Evolutionary conservation across 140 eudicot genomes (phyloP).

Genomic region (Bidens hawaiensis): DNA sequence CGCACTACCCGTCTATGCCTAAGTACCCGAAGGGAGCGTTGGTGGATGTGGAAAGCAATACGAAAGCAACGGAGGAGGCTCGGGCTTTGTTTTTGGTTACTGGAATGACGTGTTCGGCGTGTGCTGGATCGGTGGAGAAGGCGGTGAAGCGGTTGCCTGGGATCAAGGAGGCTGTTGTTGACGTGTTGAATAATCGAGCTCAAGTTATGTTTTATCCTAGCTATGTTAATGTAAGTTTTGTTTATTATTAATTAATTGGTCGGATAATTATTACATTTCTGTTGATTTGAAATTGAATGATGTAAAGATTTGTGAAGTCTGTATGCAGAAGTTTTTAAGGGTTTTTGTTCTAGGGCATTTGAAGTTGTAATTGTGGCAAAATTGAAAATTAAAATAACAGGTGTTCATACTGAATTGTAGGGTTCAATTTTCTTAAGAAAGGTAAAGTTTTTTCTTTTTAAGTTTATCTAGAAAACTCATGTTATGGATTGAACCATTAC

Average conservation of each 20-base stretch:
- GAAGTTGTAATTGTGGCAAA: conserved; percentile 3
- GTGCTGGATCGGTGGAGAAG: conserved; percentile 97
- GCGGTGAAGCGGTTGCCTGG: conserved; percentile 90
- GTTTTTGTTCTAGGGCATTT: too few relatives aligned
- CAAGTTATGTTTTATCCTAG: conserved; percentile 77
- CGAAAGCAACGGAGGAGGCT: too few relatives aligned
- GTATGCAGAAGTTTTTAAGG: too few relatives aligned
- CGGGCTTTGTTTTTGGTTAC: conserved; percentile 68
- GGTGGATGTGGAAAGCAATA: conserved; percentile 40
- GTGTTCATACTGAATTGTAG: background rate
- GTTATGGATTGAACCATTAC: too few relatives aligned
- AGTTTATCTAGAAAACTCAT: too few relatives aligned
- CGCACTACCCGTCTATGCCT: conserved; percentile 92
- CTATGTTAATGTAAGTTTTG: conserved; percentile 62
- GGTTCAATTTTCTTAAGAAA: background rate
- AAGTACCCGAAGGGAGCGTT: conserved; percentile 80
- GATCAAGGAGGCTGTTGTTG: conserved; percentile 80
- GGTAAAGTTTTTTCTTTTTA: too few relatives aligned
- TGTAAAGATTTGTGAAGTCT: too few relatives aligned
- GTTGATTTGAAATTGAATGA: background rate
- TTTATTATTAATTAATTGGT: too few relatives aligned
- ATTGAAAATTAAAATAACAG: background rate
- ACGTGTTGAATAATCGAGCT: conserved; percentile 70
- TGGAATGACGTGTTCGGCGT: conserved; percentile 96
- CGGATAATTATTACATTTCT: background rate